Evolutionary conservation across 108 stramenopile genomes (phyloP), one percentile per base, ranked within the genome.

Genomic region (Cylindrotheca fusiformis): DNA sequence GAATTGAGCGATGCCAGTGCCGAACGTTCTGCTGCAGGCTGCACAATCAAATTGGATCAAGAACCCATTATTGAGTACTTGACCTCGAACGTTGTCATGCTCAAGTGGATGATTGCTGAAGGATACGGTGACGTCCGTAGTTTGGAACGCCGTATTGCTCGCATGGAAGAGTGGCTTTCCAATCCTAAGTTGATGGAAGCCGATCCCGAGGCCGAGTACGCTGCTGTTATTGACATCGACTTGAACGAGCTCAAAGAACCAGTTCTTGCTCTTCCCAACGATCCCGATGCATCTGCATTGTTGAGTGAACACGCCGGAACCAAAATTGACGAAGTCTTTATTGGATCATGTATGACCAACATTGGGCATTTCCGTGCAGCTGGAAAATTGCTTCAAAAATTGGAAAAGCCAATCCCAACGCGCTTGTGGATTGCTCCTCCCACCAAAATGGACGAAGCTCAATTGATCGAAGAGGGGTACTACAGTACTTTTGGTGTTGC

Each of bases 311-410:
- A 93, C 31, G 84, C 85, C 19, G 94, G 94, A 49, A 77, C 75
- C 28, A 81, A 89, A 60, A 94, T 97, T 65, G 96, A 97, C 69
- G 96, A 97, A 76, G 96, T 97, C 36, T 97, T 97, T 75, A 93
- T 97, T 68, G 96, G 96, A 66, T 85, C 83, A 27, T 97, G 96
- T 75, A 97, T 97, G 96, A 95, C 94, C 36, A 95, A 97, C 85
- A 95, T 97, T 75, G 96, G 96, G 4, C 96, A 97, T 70, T 95
- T 97, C 92, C 88, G 96, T 52, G 96, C 96, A 18, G 96, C 96
- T 31, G 96, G 96, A 57, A 97, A 97, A 65, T 73, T 97, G 41
- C 65, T 97, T 52, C 27, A 27, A 22, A 83, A 90, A 30, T 55
- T 77, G 20, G 48, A 53, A 10, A 79, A 79, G 19, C 86, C 88